A percentile compares a stretch with the other conserved stretches of the same genome.
Conservation (phyloP, 441 rosid species). For the Gossypium armourianum region DNA sequence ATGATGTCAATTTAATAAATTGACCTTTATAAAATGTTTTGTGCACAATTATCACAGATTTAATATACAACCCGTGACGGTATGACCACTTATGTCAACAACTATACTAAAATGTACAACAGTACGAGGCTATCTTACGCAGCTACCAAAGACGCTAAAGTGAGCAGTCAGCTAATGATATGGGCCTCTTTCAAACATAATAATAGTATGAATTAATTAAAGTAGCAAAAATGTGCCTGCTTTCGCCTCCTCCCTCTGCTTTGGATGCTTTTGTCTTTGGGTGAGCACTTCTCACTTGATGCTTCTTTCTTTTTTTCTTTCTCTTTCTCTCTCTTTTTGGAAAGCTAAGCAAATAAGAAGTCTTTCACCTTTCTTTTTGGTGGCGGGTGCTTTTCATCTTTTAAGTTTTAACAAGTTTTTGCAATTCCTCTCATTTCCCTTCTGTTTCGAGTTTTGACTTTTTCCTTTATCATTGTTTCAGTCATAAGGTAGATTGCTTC, state of each 20-base stretch:
- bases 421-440: neutral
- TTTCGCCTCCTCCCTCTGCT: neutral
- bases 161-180: neutral
- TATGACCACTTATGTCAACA: too few species aligned
- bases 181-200: neutral
- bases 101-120: neutral
- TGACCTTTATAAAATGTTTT: too few species aligned
- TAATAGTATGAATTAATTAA: neutral
- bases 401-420: neutral
- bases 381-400: neutral
- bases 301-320: neutral
- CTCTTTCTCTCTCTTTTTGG: neutral
- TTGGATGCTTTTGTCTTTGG: conserved; percentile 3
- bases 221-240: neutral
- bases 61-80: too few species aligned
- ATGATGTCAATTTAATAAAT: too few species aligned
- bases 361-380: neutral
- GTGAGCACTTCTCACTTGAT: neutral
- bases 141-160: neutral
- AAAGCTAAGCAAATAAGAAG: neutral
- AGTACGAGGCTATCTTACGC: neutral
- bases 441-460: neutral
- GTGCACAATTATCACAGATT: too few species aligned
- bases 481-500: neutral
- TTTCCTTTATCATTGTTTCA: neutral